Conservation (phyloP, 2,329 filamentous ascomycete genomes). For the Beauveria scarabaeidicola region DNA sequence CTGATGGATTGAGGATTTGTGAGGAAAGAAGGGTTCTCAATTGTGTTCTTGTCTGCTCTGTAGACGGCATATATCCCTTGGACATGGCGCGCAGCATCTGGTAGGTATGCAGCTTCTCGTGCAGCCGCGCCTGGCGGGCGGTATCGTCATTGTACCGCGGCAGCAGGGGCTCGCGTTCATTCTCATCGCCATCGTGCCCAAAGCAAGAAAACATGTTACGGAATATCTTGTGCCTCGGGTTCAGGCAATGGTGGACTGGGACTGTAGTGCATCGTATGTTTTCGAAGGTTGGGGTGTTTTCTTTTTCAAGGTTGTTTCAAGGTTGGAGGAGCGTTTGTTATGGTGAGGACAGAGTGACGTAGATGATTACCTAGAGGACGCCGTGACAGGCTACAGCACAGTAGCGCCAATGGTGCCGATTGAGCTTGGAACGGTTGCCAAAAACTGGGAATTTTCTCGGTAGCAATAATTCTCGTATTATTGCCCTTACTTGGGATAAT, state of each 20-base stretch:
- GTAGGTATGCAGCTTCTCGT: slow-evolving; percentile 87
- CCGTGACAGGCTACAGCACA: background rate
- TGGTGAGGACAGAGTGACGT: slow-evolving; percentile 9
- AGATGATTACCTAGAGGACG: background rate
- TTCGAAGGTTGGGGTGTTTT: no score
- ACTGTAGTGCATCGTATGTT: background rate
- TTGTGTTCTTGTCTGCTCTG: slow-evolving; percentile 72
- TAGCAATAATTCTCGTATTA: no score
- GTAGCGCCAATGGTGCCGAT: background rate
- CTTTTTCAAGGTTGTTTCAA: no score
- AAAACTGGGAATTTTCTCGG: background rate
- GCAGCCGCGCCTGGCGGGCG: slow-evolving; percentile 63
- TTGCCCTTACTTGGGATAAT: no score
- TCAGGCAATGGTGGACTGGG: background rate
- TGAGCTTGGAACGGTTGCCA: background rate
- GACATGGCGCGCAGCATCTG: slow-evolving; percentile 79
- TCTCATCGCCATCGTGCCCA: slow-evolving; percentile 38
- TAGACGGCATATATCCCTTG: slow-evolving; percentile 87
- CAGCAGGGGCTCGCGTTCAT: slow-evolving; percentile 69
- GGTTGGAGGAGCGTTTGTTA: background rate
- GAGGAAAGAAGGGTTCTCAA: slow-evolving; percentile 70
- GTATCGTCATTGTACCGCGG: slow-evolving; percentile 81
- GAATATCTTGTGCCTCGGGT: background rate
- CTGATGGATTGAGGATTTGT: slow-evolving; percentile 63
- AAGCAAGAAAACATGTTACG: slow-evolving; percentile 53